Conservation (phyloP, 78 protist species). For the Reticulomyxa filosa region DNA sequence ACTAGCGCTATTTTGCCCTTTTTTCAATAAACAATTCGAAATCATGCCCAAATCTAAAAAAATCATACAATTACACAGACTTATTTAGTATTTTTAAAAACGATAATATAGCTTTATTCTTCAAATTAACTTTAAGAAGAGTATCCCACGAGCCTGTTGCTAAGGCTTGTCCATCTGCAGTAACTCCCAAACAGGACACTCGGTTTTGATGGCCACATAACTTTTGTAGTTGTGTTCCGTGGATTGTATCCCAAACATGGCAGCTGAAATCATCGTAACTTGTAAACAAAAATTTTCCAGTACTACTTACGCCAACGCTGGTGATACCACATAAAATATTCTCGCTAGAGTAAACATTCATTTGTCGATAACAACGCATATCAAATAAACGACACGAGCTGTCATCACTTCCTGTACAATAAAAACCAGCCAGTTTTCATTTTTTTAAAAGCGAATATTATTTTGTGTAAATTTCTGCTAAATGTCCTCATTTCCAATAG, state of each 20-base stretch:
- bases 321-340: conserved; percentile 63
- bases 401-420: conserved; percentile 95
- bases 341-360: conserved; percentile 52
- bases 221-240: conserved; percentile 40
- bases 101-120: too few relatives aligned
- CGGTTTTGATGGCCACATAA: conserved; percentile 74
- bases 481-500: too few relatives aligned
- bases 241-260: conserved; percentile 81
- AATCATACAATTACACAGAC: too few relatives aligned
- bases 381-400: conserved; percentile 76
- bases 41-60: too few relatives aligned
- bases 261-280: conserved; percentile 72
- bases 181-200: conserved; percentile 75
- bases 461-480: too few relatives aligned
- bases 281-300: conserved; percentile 34
- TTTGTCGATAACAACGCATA: conserved; percentile 73
- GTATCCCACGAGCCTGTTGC: conserved; percentile 88
- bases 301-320: conserved; percentile 53
- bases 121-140: conserved; percentile 39
- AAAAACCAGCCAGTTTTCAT: too few relatives aligned
- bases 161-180: conserved; percentile 74
- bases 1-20: too few relatives aligned
- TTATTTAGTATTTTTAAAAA: too few relatives aligned
- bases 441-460: too few relatives aligned
- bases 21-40: too few relatives aligned